Evolutionary conservation across 352 stramenopile genomes (phyloP), one percentile per base, ranked within the genome.

Genomic region (Saprolegnia parasitica): DNA sequence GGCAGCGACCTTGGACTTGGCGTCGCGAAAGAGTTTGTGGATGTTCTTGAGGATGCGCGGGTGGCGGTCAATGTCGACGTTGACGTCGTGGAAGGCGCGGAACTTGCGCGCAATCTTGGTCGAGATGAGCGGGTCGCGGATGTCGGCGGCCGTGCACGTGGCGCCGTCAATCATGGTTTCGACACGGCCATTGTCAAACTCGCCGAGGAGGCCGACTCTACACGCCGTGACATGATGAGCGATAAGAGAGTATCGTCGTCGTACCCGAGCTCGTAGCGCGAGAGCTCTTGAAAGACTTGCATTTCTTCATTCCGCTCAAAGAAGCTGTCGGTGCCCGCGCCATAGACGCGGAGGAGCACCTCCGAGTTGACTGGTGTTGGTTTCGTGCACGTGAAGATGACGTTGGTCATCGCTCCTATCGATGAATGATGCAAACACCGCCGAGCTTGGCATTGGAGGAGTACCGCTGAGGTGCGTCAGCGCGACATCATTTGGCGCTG

Each of bases 321-420:
- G 71, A 95, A 95, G 10, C 74, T 81, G 60, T 93, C 86, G 42
- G 86, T 93, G 72, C 86, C 86, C 70, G 88, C 79, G 42, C 86
- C 86, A 68, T 90, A 95, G 67, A 95, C 80, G 55, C 86, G 86
- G 60, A 95, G 76, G 40, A 95, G 81, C 60, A 91, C 79, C 49
- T 90, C 80, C 2, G 58, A 39, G 55, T 91, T 79, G 54, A 89
- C 73, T 42, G 82, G 83, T 18, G 76, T 72, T 18, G 80, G 75
- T 57, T 91, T 94, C 67, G 84, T 84, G 40, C 90, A 82, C 13
- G 78, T 76, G 68, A 94, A 91, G 74, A 94, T 91, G 71, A 94
- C 75, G 72, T 94, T 94, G 20, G 86, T 93, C 86, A 93, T 93
- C 21, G 86, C 86, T 57, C 86, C 86, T 15, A 45, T 32, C n/a